Evolutionary conservation across 192 early-diverging fungal species (phyloP).

Genomic region (Spizellomyces sp.): DNA sequence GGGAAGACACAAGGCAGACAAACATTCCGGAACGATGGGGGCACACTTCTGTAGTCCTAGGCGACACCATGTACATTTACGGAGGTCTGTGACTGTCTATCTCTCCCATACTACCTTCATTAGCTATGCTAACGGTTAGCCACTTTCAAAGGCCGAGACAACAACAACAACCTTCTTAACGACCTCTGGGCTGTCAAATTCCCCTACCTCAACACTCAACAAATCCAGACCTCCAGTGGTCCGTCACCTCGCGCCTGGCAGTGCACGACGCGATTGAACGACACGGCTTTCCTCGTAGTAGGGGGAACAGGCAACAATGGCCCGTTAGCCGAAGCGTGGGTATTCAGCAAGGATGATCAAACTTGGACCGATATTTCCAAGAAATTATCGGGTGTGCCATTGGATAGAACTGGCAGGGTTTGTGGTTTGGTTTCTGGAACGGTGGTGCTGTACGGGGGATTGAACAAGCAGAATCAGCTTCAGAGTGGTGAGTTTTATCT

Average conservation of each 20-base stretch:
- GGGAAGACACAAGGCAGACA: slow-evolving; percentile 3
- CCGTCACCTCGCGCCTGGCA: slow-evolving; percentile 11
- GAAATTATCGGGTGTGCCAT: background rate
- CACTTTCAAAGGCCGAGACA: background rate
- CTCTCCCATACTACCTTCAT: background rate
- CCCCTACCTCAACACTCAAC: background rate
- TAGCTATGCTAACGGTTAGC: background rate
- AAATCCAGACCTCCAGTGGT: background rate
- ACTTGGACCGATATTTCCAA: slow-evolving; percentile 21
- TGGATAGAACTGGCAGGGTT: slow-evolving; percentile 13
- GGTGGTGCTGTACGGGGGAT: slow-evolving; percentile 23
- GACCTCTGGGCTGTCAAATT: slow-evolving; percentile 9
- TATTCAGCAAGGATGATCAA: background rate
- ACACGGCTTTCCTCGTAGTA: slow-evolving; percentile 23
- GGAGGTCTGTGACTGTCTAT: slow-evolving; percentile 18
- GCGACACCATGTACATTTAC: slow-evolving; percentile 18
- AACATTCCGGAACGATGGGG: slow-evolving; percentile 1
- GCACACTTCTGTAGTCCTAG: slow-evolving; percentile 16
- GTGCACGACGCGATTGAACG: slow-evolving; percentile 18
- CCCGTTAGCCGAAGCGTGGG: slow-evolving; percentile 20
- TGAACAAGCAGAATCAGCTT: background rate
- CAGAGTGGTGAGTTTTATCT: no score
- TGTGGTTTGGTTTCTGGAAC: slow-evolving; percentile 10
- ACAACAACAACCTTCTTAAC: background rate
- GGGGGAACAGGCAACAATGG: slow-evolving; percentile 3